These are phyloP conservation scores for Trametes versicolor DNA, from an alignment of 1,284 basidiomycete species.

Conservation along the genomic window DNA sequence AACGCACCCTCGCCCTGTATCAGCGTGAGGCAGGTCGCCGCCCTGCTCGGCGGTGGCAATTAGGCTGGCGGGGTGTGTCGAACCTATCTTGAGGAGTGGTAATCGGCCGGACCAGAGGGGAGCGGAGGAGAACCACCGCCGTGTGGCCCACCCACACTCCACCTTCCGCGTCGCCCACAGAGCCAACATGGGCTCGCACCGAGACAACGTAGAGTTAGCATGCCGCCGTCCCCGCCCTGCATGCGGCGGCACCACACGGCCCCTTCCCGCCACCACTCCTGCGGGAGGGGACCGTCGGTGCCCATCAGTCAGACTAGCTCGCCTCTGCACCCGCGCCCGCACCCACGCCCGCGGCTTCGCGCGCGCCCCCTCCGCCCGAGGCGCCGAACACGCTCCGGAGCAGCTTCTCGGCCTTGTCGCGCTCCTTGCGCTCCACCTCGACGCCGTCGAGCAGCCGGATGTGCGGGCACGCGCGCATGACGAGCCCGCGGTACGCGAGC, in stretches of 20 bases:
- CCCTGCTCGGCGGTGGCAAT: slow-evolving; percentile 7
- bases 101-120: background rate
- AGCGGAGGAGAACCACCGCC: background rate
- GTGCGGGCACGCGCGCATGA: slow-evolving; percentile 78
- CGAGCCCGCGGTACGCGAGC: slow-evolving; percentile 86
- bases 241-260: slow-evolving; percentile 1
- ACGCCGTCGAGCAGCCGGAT: slow-evolving; percentile 86
- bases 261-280: too few relatives aligned
- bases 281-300: background rate
- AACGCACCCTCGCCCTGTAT: background rate
- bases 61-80: background rate
- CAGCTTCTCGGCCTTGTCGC: slow-evolving; percentile 79
- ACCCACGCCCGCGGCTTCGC: slow-evolving; percentile 21
- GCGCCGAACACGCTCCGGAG: slow-evolving; percentile 64
- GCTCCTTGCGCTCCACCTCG: slow-evolving; percentile 81
- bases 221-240: background rate
- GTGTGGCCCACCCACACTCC: background rate
- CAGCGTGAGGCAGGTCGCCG: background rate
- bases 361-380: slow-evolving; percentile 28
- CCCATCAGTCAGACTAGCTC: slow-evolving; percentile 21
- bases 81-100: background rate
- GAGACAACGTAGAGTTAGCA: slow-evolving; percentile 1
- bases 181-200: slow-evolving; percentile 10
- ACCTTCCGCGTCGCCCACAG: background rate
- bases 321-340: slow-evolving; percentile 23